Percentiles rank a stretch among this genome's conserved stretches.
phyloP scores from a whole-genome alignment of 2,329 filamentous ascomycete species.

The Fusarium sp. region DNA sequence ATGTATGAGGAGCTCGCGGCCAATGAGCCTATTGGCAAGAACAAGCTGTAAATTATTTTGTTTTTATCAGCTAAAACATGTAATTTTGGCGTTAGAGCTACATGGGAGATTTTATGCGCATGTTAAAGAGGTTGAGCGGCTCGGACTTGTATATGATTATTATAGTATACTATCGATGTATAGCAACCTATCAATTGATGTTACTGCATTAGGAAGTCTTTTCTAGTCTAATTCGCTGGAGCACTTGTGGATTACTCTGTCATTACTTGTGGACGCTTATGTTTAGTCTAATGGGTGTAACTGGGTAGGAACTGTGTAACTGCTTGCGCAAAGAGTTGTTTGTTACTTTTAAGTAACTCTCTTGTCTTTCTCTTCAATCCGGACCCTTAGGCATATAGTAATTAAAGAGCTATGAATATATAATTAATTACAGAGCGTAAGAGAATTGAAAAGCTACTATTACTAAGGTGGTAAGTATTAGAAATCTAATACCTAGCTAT shows the following conservation, averaged over 20 bases:
- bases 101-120: slow-evolving; percentile 8
- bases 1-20: slow-evolving; percentile 67
- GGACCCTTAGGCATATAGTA: no score
- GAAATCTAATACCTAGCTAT: no score
- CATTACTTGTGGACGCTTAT: background rate
- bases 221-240: background rate
- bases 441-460: no score
- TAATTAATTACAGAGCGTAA: no score
- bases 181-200: background rate
- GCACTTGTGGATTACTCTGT: background rate
- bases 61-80: slow-evolving; percentile 2
- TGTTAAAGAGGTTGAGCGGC: slow-evolving; percentile 22
- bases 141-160: slow-evolving; percentile 29
- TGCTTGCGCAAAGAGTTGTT: background rate
- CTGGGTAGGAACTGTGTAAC: background rate
- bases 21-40: slow-evolving; percentile 33
- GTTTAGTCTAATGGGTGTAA: background rate
- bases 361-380: no score
- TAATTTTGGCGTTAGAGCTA: slow-evolving; percentile 21
- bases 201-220: background rate
- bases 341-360: background rate
- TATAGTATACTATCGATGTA: slow-evolving; percentile 13
- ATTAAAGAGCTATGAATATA: no score
- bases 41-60: slow-evolving; percentile 45
- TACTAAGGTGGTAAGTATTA: no score